Base-by-base conservation (phyloP, 2,329 filamentous ascomycete genomes). In the Aspergillus fumigatiaffinis region DNA sequence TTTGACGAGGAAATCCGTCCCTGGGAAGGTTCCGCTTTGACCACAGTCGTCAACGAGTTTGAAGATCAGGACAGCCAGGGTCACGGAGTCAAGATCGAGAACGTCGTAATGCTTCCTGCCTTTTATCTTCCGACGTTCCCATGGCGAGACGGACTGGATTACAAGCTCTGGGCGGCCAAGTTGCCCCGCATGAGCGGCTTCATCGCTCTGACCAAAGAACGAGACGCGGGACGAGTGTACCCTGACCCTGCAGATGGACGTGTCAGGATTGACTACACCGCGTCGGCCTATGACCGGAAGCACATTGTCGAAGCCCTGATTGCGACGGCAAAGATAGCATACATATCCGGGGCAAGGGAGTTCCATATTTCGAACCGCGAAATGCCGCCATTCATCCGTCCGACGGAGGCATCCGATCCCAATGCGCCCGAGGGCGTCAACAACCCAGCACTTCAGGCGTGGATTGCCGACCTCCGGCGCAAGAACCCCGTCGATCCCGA, bases 11-110 rank as follows among this genome's bases (percentile, higher is more conserved):
- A 89, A 38, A 81, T 87, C 21, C 82, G 80, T n/a, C 86, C 86
- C 0, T 90, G 87, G 87, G 86, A 86, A 81, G 88, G 91, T 17
- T 83, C 86, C 1, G 92, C 92, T 64, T 84, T 97, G 57, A 97
- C 92, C 0, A 84, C 85, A 3, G 87, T 92, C 20, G 87, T 90
- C 61, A 84, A 82, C 47, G 86, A 89, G 54, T 91, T 92, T 64
- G 89, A 95, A 62, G 88, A 97, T 64, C 80, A 92, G 0, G 91
- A 96, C 70, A 84, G 84, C 5, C 80, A 86, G 46, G 91, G 91
- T 56, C 91, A 97, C 66, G 93, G 93, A 42, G 81, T 82, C 51
- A 96, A 95, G 72, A 79, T 97, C 28, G 92, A 97, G 78, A 80
- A 86, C 9, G 84, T 84, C 1, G 84, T 83, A 66, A 92, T 94